These are phyloP conservation scores for Chytriomyces hyalinus DNA, from an alignment of 192 early-diverging fungal genomes.

Conservation along the genomic window DNA sequence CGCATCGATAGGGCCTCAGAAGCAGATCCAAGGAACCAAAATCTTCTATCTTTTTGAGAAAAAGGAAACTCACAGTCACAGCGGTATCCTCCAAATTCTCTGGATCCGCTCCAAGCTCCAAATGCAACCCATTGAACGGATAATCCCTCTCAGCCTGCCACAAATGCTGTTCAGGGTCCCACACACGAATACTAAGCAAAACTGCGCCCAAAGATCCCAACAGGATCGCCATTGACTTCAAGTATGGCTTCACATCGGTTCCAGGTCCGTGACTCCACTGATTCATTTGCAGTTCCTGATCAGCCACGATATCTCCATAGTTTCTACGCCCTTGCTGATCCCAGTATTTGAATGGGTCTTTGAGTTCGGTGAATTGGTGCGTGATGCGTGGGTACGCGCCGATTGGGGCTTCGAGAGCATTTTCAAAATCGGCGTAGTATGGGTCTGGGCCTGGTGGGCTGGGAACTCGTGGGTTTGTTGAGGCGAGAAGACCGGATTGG, in stretches of 20 bases:
- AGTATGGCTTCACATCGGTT: constrained; percentile 23
- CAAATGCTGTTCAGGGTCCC: constrained; percentile 48
- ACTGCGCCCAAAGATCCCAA: constrained; percentile 36
- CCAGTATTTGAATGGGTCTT: constrained; percentile 61
- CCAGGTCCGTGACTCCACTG: constrained; percentile 50
- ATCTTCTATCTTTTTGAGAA: no score
- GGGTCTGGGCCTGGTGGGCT: constrained; percentile 39
- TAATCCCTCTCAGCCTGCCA: constrained; percentile 56
- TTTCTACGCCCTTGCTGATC: constrained; percentile 60
- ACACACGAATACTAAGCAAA: constrained; percentile 35
- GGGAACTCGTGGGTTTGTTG: constrained; percentile 32
- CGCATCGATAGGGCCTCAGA: no score
- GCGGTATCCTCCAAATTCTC: constrained; percentile 45
- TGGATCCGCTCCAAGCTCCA: constrained; percentile 63
- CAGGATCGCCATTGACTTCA: constrained; percentile 35
- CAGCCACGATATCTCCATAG: constrained; percentile 57
- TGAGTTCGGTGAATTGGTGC: constrained; percentile 50
- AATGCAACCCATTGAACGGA: constrained; percentile 55
- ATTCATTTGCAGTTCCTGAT: constrained; percentile 53
- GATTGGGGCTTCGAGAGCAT: constrained; percentile 46
- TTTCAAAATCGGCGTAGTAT: constrained; percentile 41
- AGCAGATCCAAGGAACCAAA: no score
- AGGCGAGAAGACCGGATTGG: constrained; percentile 38
- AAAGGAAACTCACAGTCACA: constrained; percentile 36
- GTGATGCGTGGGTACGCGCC: constrained; percentile 57